These are phyloP conservation scores for Annulohypoxylon bovei DNA, from an alignment of 495 filamentous ascomycete genomes.

Conservation along the genomic window DNA sequence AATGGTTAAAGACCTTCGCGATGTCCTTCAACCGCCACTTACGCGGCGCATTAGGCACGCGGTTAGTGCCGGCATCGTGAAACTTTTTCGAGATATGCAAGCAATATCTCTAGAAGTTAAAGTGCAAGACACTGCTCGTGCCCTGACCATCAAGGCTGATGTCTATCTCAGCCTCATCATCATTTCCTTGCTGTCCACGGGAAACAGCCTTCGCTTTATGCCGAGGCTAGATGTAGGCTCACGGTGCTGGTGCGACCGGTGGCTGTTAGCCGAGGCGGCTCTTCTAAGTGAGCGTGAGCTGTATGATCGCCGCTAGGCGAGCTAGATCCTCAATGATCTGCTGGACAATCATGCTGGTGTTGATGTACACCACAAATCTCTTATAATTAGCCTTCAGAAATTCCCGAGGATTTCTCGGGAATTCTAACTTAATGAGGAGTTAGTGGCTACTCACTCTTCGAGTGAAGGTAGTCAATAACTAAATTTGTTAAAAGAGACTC, in stretches of 20 bases:
- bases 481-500: too few relatives aligned
- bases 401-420: too few relatives aligned
- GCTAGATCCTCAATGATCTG: too few relatives aligned
- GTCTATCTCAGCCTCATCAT: not conserved
- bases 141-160: not conserved
- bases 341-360: too few relatives aligned
- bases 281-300: too few relatives aligned
- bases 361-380: too few relatives aligned
- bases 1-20: constrained; percentile 59
- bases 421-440: too few relatives aligned
- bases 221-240: not conserved
- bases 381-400: too few relatives aligned
- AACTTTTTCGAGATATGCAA: constrained; percentile 54
- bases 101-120: constrained; percentile 57
- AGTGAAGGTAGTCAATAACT: too few relatives aligned
- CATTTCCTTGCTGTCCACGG: constrained; percentile 29
- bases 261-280: not conserved
- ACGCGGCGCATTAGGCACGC: constrained; percentile 56
- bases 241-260: constrained; percentile 6
- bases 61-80: constrained; percentile 48
- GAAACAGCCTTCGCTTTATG: constrained; percentile 28
- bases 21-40: constrained; percentile 60
- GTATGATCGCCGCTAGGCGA: too few relatives aligned
- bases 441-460: too few relatives aligned
- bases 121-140: constrained; percentile 46